Evolutionary conservation across 495 filamentous ascomycete species (phyloP).

Genomic region (Symbiotaphrina buchneri): DNA sequence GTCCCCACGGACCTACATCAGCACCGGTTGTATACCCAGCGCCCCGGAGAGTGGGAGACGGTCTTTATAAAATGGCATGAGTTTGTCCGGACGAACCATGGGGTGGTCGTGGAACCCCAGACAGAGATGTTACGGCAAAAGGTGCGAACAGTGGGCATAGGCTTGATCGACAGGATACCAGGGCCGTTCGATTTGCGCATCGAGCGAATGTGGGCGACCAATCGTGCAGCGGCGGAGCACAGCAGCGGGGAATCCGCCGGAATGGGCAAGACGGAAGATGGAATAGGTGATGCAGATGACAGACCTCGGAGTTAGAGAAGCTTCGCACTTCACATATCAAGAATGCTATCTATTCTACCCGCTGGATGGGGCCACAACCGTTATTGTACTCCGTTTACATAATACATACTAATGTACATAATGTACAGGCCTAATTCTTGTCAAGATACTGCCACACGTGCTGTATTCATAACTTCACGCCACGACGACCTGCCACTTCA

Average conservation of each 20-base stretch:
- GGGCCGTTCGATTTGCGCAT: slow-evolving; percentile 72
- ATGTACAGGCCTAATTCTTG: too few relatives aligned
- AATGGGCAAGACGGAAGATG: slow-evolving; percentile 10
- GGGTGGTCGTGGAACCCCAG: slow-evolving; percentile 77
- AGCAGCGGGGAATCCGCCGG: too few relatives aligned
- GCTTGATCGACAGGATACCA: slow-evolving; percentile 68
- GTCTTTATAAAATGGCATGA: slow-evolving; percentile 71
- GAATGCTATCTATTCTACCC: too few relatives aligned
- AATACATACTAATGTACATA: too few relatives aligned
- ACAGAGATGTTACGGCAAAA: slow-evolving; percentile 65
- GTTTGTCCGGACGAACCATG: slow-evolving; percentile 87
- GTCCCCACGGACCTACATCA: slow-evolving; percentile 89
- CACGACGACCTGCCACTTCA: slow-evolving; percentile 5
- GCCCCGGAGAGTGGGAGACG: slow-evolving; percentile 79
- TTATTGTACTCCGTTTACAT: too few relatives aligned
- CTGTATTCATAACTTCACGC: too few relatives aligned
- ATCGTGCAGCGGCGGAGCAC: slow-evolving; percentile 22
- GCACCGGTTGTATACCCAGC: slow-evolving; percentile 67
- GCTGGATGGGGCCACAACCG: too few relatives aligned
- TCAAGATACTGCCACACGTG: too few relatives aligned
- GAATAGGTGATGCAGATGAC: slow-evolving; percentile 2
- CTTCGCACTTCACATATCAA: too few relatives aligned
- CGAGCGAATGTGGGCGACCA: slow-evolving; percentile 68
- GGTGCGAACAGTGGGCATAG: slow-evolving; percentile 67
- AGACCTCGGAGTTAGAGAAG: too few relatives aligned